phyloP scores from a whole-genome alignment of 495 filamentous ascomycete genomes.

The Penicillium subrubescens region DNA sequence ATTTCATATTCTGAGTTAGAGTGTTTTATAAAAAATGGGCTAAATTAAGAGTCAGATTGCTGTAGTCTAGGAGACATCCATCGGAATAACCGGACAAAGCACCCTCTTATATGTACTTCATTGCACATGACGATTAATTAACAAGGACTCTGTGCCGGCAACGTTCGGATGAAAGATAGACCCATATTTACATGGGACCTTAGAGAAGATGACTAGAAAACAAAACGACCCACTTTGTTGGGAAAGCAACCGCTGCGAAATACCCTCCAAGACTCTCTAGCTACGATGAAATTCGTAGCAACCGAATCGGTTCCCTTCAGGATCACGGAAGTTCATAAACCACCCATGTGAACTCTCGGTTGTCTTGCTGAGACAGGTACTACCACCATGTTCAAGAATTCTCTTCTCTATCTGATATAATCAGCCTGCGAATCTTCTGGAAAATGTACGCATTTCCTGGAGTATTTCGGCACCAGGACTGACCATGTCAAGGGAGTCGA shows the following conservation, averaged over 20 bases:
- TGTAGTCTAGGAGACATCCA: no score
- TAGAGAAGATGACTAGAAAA: no score
- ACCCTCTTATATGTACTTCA: no score
- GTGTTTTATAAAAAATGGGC: no score
- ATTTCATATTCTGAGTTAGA: no score
- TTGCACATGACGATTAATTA: no score
- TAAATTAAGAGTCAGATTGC: no score
- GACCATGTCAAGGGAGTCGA: constrained; percentile 4
- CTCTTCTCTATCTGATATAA: constrained; percentile 6
- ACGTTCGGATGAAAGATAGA: no score
- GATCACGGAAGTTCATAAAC: constrained; percentile 8
- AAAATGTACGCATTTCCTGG: constrained; percentile 4
- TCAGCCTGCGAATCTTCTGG: constrained; percentile 5
- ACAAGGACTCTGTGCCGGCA: no score
- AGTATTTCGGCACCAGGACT: not conserved
- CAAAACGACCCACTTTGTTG: not conserved
- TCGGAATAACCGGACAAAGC: no score
- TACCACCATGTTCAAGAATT: constrained; percentile 2
- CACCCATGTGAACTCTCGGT: constrained; percentile 2
- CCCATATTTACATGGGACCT: no score
- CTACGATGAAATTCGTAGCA: constrained; percentile 5
- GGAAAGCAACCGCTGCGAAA: constrained; percentile 5
- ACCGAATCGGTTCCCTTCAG: constrained; percentile 7
- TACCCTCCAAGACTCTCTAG: constrained; percentile 6
- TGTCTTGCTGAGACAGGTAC: constrained; percentile 6